Conservation (phyloP, 176 grass and related monocot genomes). For the Triticum aestivum region DNA sequence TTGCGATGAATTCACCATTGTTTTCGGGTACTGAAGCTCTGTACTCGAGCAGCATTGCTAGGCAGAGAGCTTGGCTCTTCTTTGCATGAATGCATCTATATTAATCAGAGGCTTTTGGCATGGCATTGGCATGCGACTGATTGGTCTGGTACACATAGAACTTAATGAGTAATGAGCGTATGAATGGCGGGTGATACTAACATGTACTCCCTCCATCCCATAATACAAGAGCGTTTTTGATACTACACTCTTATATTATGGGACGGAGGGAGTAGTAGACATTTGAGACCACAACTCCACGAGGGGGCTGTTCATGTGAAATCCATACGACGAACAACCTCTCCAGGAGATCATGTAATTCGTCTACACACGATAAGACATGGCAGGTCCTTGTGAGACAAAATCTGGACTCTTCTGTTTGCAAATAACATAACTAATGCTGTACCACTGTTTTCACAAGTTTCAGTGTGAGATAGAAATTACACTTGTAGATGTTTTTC, state of each 20-base stretch:
- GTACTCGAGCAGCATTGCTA: conserved; percentile 42
- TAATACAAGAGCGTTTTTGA: too few species aligned
- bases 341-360: background rate
- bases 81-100: conserved; percentile 9
- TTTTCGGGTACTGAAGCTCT: conserved; percentile 49
- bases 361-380: background rate
- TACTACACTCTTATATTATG: too few species aligned
- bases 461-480: background rate
- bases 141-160: background rate
- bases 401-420: background rate
- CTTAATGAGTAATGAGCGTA: background rate
- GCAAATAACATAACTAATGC: background rate
- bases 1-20: conserved; percentile 49
- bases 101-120: background rate
- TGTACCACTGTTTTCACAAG: background rate
- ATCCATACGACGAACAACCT: background rate
- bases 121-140: background rate
- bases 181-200: background rate
- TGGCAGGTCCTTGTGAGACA: background rate
- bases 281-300: background rate
- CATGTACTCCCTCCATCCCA: too few species aligned
- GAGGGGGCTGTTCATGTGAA: background rate
- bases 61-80: conserved; percentile 26
- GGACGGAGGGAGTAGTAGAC: background rate
- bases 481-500: background rate